Evolutionary conservation across 768 basidiomycete genomes (phyloP).

Genomic region (Collybia nuda): DNA sequence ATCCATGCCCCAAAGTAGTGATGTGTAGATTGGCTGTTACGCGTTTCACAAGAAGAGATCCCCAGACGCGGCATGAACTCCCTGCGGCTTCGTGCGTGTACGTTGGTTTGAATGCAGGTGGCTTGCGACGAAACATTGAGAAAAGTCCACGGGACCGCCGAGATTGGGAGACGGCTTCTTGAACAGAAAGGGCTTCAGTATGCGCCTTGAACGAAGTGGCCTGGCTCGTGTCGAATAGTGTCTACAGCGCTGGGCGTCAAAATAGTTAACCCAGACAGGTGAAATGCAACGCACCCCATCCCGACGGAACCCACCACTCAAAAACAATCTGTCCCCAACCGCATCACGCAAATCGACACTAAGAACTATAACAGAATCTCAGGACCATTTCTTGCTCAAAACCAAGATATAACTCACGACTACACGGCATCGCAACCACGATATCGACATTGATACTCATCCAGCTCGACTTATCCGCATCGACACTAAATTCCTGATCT

Average conservation of each 20-base stretch:
- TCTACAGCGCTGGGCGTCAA: constrained; percentile 35
- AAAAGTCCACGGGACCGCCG: constrained; percentile 75
- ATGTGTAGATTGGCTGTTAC: constrained; percentile 83
- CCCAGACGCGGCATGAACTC: constrained; percentile 84
- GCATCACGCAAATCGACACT: constrained; percentile 90
- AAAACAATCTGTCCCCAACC: constrained; percentile 87
- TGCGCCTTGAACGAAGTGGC: constrained; percentile 74
- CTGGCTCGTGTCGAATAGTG: constrained; percentile 78
- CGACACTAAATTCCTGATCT: constrained; percentile 87
- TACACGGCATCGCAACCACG: constrained; percentile 90
- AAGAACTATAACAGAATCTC: constrained; percentile 50
- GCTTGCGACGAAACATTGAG: constrained; percentile 46
- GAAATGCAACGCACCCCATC: constrained; percentile 65
- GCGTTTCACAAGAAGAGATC: constrained; percentile 80
- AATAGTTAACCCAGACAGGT: background rate
- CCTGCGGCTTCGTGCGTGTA: constrained; percentile 68
- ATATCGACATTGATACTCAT: constrained; percentile 91
- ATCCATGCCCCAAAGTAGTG: constrained; percentile 94
- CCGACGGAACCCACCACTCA: constrained; percentile 74
- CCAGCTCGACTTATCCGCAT: constrained; percentile 54
- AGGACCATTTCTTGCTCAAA: background rate
- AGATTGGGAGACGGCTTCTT: constrained; percentile 71
- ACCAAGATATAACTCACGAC: constrained; percentile 56
- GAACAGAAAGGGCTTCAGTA: constrained; percentile 62
- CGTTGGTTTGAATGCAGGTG: constrained; percentile 63